Base-by-base conservation (phyloP, 495 filamentous ascomycete species). In the Xylaria cubensis region DNA sequence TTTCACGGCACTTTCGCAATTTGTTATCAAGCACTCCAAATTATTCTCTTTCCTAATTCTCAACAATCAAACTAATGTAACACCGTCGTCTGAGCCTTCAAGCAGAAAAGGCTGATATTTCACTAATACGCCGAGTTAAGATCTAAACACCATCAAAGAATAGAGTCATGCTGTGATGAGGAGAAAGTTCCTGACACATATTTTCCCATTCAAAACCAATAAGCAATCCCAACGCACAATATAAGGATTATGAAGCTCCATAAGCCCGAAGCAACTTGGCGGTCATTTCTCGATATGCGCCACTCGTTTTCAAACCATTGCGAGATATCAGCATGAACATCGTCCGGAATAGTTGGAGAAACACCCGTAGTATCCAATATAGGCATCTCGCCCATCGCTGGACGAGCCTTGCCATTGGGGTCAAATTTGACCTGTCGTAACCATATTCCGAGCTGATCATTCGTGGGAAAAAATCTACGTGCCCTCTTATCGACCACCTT, bases 271-370 rank as follows among this genome's bases (percentile, higher is more conserved):
- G 1, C 8, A 51, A n/a, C 12, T 17, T 32, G 55, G 21, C 26
- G 13, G 0, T 6, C 10, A 7, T 2, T 10, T 39, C 6, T 39
- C 12, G 1, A 2, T 13, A 1, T 4, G 0, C 5, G 17, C 68
- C 68, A 70, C 68, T 70, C 68, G 0, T 64, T 51, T 19, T 70
- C 68, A 15, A 70, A 64, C 68, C 68, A 64, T 24, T 29, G 12
- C n/a, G 68, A 63, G 24, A 70, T 32, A 15, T 59, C 68, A 15
- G 6, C 3, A 21, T 63, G 21, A 3, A 70, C 32, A 13, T 41
- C 44, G 17, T 15, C 1, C 6, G 58, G 58, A 0, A 70, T 55
- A 1, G 26, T n/a, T 59, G 56, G 68, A 19, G n/a, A 0, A 7
- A 9, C 59, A 0, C 10, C n/a, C 3, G 5, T 70, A 5, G 32